Percentiles rank a stretch among this genome's conserved stretches.
Conservation (phyloP, 164 flowering plant genomes). For the Stephania japonica region DNA sequence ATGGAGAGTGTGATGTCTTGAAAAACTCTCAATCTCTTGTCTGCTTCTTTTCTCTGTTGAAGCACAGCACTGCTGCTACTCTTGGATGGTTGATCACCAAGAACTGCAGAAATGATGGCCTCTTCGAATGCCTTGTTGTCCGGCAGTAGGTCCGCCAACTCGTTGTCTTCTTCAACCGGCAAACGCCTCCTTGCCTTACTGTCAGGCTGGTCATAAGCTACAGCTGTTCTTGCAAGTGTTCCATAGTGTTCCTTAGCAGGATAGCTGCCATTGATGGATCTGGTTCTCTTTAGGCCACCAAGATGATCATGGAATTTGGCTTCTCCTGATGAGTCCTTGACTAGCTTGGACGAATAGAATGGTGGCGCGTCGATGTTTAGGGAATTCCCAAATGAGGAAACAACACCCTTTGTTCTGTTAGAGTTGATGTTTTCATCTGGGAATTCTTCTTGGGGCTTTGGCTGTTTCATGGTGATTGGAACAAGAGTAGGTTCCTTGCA, state of each 20-base stretch:
- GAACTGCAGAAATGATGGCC: slow-evolving; percentile 76
- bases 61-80: slow-evolving; percentile 8
- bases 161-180: slow-evolving; percentile 30
- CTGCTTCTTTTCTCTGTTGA: slow-evolving; percentile 31
- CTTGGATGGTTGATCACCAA: slow-evolving; percentile 35
- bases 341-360: slow-evolving; percentile 42
- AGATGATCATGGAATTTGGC: slow-evolving; percentile 32
- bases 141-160: slow-evolving; percentile 46
- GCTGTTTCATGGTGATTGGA: slow-evolving; percentile 5
- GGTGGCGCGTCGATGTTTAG: slow-evolving; percentile 71
- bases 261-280: slow-evolving; percentile 40
- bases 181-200: slow-evolving; percentile 46
- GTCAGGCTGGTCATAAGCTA: slow-evolving; percentile 25
- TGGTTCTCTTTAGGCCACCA: slow-evolving; percentile 58
- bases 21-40: slow-evolving; percentile 80
- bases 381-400: slow-evolving; percentile 27
- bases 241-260: slow-evolving; percentile 1
- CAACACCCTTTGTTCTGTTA: slow-evolving; percentile 14
- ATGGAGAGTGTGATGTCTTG: slow-evolving; percentile 69
- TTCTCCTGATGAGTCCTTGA: slow-evolving; percentile 15
- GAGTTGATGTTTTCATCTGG: slow-evolving; percentile 54
- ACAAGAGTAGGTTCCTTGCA: slow-evolving; percentile 45
- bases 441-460: slow-evolving; percentile 31
- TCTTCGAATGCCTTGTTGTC: slow-evolving; percentile 75
- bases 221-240: neutral